phyloP scores from a whole-genome alignment of 2,329 filamentous ascomycete species.

The Epichloe typhina region DNA sequence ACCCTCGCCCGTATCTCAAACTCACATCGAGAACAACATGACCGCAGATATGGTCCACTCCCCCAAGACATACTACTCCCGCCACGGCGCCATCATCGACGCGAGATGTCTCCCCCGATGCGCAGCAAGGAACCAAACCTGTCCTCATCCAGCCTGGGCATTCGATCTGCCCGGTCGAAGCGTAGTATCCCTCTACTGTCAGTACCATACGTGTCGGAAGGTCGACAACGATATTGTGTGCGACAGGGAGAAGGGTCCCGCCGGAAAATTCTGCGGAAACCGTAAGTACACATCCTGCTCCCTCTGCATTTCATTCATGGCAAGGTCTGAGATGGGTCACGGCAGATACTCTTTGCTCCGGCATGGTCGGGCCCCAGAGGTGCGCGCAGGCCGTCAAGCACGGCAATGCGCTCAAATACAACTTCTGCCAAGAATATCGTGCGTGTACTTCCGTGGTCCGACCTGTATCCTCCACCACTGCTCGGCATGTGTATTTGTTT shows the following conservation, averaged over 20 bases:
- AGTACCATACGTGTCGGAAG: slow-evolving; percentile 2
- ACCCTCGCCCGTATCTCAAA: no score
- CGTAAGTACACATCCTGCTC: background rate
- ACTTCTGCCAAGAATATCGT: background rate
- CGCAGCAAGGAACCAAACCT: background rate
- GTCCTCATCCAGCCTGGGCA: background rate
- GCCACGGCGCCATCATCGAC: background rate
- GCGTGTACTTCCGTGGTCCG: background rate
- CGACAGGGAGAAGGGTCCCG: background rate
- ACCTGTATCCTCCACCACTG: background rate
- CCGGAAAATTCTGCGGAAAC: background rate
- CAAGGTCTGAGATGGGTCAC: no score
- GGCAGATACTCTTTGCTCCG: background rate
- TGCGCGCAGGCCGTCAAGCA: background rate
- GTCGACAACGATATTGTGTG: background rate
- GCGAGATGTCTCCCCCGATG: background rate
- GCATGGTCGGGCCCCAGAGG: background rate
- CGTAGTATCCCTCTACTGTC: slow-evolving; percentile 1
- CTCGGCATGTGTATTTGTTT: no score
- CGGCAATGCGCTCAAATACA: background rate
- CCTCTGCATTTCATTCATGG: background rate
- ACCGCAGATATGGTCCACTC: no score
- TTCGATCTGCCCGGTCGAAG: background rate
- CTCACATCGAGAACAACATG: no score
- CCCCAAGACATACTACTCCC: background rate